These are phyloP conservation scores for Yarrowia bubula DNA, from an alignment of 805 yeast genomes.

Conservation along the genomic window DNA sequence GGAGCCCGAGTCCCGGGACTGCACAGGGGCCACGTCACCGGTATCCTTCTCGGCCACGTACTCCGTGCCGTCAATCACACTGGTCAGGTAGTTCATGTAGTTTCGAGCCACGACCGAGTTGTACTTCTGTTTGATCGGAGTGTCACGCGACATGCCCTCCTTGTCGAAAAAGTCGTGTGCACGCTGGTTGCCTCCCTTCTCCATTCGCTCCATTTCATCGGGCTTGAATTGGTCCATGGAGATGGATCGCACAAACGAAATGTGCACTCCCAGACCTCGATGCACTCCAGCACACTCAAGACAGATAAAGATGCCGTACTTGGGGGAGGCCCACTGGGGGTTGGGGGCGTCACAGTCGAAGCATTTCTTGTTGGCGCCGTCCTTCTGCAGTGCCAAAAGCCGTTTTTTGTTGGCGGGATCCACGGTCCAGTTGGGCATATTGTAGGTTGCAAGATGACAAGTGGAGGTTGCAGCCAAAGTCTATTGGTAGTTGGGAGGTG, in stretches of 20 bases:
- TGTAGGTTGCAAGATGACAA: slow-evolving; percentile 12
- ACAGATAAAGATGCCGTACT: slow-evolving; percentile 95
- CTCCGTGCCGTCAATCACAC: slow-evolving; percentile 68
- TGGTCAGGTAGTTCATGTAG: slow-evolving; percentile 76
- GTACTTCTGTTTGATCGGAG: slow-evolving; percentile 73
- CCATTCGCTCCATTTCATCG: slow-evolving; percentile 88
- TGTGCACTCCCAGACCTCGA: slow-evolving; percentile 89
- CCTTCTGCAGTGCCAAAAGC: slow-evolving; percentile 64
- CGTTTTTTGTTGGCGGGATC: slow-evolving; percentile 87
- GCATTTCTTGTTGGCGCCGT: slow-evolving; percentile 81
- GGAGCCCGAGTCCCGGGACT: slow-evolving; percentile 38
- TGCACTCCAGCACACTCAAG: slow-evolving; percentile 97
- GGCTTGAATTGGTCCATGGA: slow-evolving; percentile 99
- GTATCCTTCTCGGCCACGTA: slow-evolving; percentile 41
- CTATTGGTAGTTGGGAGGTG: not conserved
- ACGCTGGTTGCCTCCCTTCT: slow-evolving; percentile 84
- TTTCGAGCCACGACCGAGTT: slow-evolving; percentile 92
- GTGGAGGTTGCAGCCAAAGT: not conserved
- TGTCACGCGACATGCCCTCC: slow-evolving; percentile 64
- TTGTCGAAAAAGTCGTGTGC: slow-evolving; percentile 65
- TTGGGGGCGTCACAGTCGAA: slow-evolving; percentile 93
- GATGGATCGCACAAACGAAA: slow-evolving; percentile 92
- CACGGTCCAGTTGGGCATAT: slow-evolving; percentile 63
- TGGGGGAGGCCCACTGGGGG: slow-evolving; percentile 99
- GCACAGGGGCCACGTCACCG: slow-evolving; percentile 3